These are phyloP conservation scores for Grosmannia serpens DNA, from an alignment of 2,329 filamentous ascomycete genomes.

Conservation along the genomic window DNA sequence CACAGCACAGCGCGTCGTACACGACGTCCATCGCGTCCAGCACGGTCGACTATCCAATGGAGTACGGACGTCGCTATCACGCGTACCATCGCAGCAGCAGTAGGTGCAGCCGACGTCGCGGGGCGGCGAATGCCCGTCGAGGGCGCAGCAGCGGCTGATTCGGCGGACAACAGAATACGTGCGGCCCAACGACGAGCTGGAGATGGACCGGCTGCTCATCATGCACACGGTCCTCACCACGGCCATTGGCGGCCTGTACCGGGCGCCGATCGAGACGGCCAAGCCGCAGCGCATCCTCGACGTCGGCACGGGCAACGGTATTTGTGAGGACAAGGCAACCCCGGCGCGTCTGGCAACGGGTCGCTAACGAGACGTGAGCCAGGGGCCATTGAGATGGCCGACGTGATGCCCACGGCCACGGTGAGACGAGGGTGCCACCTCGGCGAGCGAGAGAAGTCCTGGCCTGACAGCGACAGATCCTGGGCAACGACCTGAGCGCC, in stretches of 20 bases:
- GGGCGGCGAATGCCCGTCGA: neutral
- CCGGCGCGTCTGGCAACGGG: constrained; percentile 1
- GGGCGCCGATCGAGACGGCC: constrained; percentile 5
- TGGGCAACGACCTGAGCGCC: constrained; percentile 15
- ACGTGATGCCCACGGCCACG: constrained; percentile 4
- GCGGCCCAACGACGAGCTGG: constrained; percentile 25
- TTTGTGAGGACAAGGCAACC: constrained; percentile 7
- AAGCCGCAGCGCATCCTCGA: constrained; percentile 7
- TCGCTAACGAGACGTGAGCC: too few species aligned
- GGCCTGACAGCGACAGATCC: too few species aligned
- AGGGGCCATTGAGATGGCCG: constrained; percentile 10
- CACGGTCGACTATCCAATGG: constrained; percentile 17
- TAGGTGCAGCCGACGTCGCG: neutral
- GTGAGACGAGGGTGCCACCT: neutral
- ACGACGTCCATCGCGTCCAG: constrained; percentile 19
- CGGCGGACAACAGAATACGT: constrained; percentile 16
- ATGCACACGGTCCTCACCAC: constrained; percentile 6
- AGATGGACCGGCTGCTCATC: constrained; percentile 11
- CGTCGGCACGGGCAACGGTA: constrained; percentile 10
- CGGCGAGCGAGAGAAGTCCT: too few species aligned
- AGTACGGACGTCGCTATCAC: constrained; percentile 27
- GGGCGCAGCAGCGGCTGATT: too few species aligned
- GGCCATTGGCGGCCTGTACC: constrained; percentile 3
- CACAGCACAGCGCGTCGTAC: constrained; percentile 5
- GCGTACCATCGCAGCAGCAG: constrained; percentile 16